Base-by-base conservation (phyloP, 768 basidiomycete genomes). In the Coprinopsis sp. region DNA sequence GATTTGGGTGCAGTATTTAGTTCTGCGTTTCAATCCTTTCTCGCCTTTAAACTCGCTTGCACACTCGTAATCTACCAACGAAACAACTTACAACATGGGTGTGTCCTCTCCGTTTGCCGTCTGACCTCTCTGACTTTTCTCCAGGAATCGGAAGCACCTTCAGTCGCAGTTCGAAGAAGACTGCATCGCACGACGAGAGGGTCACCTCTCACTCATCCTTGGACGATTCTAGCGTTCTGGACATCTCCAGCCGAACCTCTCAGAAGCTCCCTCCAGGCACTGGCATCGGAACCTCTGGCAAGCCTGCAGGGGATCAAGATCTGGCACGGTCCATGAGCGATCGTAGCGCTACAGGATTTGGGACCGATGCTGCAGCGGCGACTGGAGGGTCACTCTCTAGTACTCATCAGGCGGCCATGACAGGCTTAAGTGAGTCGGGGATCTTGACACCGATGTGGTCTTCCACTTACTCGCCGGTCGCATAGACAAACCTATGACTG, bases 281-380 rank as follows among this genome's bases (percentile, higher is more conserved):
- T 6, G 59, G 58, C 2, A 47, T 51, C 13, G 56, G 56, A 6
- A 59, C 56, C 0, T 46, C 52, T 1, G 56, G 56, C 2, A 55
- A 56, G 33, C 39, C 47, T 6, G 44, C 38, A 4, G 49, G 52
- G 49, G 49, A 48, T 22, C 28, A 45, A 22, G 47, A 51, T 18
- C 31, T 54, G 10, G 47, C 24, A 0, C 43, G 44, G n/a, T 40
- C 47, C 28, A 14, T 14, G 12, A 49, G 39, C 16, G 19, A 18
- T 42, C 39, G 37, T 22, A 51, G 49, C 22, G 49, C 45, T 30
- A 44, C 55, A 14, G 59, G 55, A 23, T 49, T 51, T 51, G 58
- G 54, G 1, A 54, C 54, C 3, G 56, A 59, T 41, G 56, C 56
- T 11, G 52, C 56, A 11, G 56, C 58, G 21, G 56, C 54, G 6